Evolutionary conservation across 192 early-diverging fungal genomes (phyloP).

Genomic region (Backusella parvicylindrica): DNA sequence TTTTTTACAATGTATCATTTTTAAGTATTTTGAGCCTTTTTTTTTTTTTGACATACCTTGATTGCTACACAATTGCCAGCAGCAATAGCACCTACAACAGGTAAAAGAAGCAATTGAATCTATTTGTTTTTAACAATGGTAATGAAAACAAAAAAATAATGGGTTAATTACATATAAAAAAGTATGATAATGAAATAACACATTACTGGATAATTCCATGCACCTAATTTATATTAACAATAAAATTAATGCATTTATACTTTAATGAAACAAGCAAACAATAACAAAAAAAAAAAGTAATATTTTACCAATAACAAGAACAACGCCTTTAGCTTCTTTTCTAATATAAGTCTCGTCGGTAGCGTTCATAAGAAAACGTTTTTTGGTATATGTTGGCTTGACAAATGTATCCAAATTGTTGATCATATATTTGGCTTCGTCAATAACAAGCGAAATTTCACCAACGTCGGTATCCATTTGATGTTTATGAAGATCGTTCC

Average conservation of each 20-base stretch:
- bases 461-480: conserved; percentile 18
- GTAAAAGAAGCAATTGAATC: conserved; percentile 63
- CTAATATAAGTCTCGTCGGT: conserved; percentile 49
- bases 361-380: conserved; percentile 43
- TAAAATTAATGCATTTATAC: conserved; percentile 1
- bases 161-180: not conserved
- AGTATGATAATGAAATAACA: not conserved
- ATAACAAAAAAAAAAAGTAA: not conserved
- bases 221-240: conserved; percentile 46
- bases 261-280: too few species aligned
- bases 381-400: conserved; percentile 29
- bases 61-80: conserved; percentile 83
- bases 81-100: conserved; percentile 82
- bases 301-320: conserved; percentile 59
- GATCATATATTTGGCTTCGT: conserved; percentile 28
- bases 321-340: conserved; percentile 72
- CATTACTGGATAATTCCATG: conserved; percentile 53
- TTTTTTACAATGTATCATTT: not conserved
- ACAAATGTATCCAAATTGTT: conserved; percentile 48
- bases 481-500: conserved; percentile 25
- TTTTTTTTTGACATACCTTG: conserved; percentile 41
- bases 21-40: too few species aligned
- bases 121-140: conserved; percentile 3
- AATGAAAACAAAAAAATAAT: not conserved
- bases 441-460: conserved; percentile 20